Conservation (phyloP, 2,329 filamentous ascomycete species). For the Fusarium dimerum region DNA sequence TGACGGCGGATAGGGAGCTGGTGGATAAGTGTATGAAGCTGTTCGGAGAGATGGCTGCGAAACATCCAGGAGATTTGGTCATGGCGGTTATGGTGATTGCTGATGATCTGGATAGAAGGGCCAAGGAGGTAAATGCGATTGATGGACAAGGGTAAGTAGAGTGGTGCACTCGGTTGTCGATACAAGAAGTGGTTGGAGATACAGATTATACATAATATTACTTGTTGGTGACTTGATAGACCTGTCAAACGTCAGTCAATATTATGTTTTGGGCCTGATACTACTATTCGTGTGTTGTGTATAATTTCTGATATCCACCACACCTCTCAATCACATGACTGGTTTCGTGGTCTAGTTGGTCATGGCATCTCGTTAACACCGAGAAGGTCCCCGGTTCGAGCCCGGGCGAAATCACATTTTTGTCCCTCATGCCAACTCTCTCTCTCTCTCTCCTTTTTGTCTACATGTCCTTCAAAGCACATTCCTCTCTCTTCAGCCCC, state of each 20-base stretch:
- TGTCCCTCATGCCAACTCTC: too few relatives aligned
- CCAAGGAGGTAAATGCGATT: neutral
- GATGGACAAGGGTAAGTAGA: neutral
- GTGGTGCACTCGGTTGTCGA: neutral
- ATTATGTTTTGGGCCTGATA: too few relatives aligned
- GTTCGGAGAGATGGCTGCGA: neutral
- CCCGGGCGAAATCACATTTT: neutral
- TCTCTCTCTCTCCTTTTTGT: neutral
- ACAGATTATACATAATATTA: too few relatives aligned
- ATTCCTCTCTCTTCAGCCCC: slow-evolving; percentile 10
- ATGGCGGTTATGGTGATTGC: neutral
- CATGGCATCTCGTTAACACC: neutral
- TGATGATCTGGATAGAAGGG: neutral
- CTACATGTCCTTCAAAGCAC: slow-evolving; percentile 1
- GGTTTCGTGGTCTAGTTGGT: neutral
- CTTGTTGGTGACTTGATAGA: too few relatives aligned
- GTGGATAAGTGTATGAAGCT: neutral
- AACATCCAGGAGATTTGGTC: neutral
- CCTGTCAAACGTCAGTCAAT: neutral
- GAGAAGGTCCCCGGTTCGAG: neutral
- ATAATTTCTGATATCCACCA: neutral
- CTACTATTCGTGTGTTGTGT: too few relatives aligned
- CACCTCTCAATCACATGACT: neutral
- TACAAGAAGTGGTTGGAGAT: too few relatives aligned
- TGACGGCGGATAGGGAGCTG: neutral